A percentile compares a stretch with the other conserved stretches of the same genome.
These are phyloP conservation scores for Stentor coeruleus DNA, from an alignment of 73 alveolate species.

Conservation along the genomic window DNA sequence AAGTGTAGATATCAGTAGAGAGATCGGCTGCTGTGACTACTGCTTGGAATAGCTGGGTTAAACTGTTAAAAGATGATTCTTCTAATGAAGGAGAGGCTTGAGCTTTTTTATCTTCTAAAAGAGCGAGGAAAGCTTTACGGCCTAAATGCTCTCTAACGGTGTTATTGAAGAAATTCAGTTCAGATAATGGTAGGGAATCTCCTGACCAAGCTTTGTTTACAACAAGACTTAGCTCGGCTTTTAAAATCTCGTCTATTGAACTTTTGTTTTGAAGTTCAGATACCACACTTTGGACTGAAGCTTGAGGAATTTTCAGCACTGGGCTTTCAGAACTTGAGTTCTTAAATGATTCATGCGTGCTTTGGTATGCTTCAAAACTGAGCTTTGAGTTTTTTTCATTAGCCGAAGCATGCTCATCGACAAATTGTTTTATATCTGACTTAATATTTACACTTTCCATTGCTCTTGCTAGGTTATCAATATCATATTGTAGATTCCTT, in stretches of 20 bases:
- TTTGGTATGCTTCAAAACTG: conserved; percentile 17
- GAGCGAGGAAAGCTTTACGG: neutral
- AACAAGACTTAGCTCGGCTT: conserved; percentile 10
- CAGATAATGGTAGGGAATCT: neutral
- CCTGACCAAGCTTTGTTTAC: neutral
- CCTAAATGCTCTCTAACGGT: neutral
- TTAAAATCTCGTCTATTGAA: neutral
- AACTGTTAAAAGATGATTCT: neutral
- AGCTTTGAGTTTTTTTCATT: neutral
- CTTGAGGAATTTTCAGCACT: neutral
- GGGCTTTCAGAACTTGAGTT: neutral
- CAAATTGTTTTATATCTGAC: neutral
- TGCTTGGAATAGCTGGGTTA: neutral
- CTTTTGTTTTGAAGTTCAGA: neutral
- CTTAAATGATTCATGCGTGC: conserved; percentile 18
- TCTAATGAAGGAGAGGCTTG: neutral
- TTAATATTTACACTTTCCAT: conserved; percentile 17
- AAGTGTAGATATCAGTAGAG: neutral
- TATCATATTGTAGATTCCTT: conserved; percentile 28
- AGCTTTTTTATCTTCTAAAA: neutral
- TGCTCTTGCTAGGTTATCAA: conserved; percentile 19
- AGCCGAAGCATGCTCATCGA: neutral
- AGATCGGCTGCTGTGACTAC: neutral
- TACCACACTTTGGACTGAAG: neutral
- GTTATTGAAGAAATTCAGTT: neutral